Evolutionary conservation across 179 eudicot species (phyloP), one percentile per base, ranked within the genome.

Genomic region (Spinacia oleracea): DNA sequence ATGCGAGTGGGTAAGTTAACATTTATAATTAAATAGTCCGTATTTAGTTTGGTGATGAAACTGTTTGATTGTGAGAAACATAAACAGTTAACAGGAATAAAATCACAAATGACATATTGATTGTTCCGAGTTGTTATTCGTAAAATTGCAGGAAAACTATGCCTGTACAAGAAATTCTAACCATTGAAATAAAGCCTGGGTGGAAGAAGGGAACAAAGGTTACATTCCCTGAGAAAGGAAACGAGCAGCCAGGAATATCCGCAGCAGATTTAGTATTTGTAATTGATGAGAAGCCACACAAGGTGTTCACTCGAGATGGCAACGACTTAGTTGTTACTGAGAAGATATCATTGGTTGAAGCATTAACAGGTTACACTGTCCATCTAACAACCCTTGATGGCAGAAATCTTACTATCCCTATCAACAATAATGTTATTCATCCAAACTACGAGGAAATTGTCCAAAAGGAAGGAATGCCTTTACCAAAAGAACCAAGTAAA

Each of bases 151-250:
- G 97, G 77, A 88, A 77, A 82, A 82, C 86, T 0, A 82, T 85
- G 74, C 77, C 90, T 0, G 92, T 87, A 56, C 91, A 92, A 75
- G 97, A 92, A 83, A 88, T 91, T 35, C 34, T 92, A 60, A 89
- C 91, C 25, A 91, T 92, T 3, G 86, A 91, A 59, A 78, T 92
- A 73, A 92, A 91, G 46, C 93, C 93, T 0, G 97, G 97, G 21
- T 92, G 97, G 97, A 92, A 92, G 71, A 92, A 88, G 77, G 97
- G 97, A 4, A 92, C 97, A 43, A 92, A 92, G 75, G 85, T 92
- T 75, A 92, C 95, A 14, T 92, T 92, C 81, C 93, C 88, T 0
- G 97, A 91, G 74, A 92, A 91, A 81, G 97, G 95, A 32, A 89
- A 92, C 46, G 93, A 88, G 83, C 89, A 87, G 21, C 93, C 92